phyloP scores from a whole-genome alignment of 345 rosid genomes.

The Lagerstroemia speciosa region DNA sequence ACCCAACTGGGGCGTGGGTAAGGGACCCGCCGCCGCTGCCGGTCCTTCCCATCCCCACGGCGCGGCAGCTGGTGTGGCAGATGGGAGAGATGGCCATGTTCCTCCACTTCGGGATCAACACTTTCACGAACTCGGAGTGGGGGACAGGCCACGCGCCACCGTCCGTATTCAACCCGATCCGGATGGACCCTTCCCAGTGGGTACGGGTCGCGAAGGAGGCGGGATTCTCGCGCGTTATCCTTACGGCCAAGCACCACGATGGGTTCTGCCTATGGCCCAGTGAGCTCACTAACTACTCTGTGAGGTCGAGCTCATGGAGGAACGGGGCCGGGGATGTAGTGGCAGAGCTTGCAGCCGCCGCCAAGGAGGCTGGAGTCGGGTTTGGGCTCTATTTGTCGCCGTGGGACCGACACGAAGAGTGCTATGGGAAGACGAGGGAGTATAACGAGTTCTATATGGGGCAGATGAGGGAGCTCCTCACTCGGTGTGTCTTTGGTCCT shows the following conservation, averaged over 20 bases:
- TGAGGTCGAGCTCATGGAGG: conserved; percentile 57
- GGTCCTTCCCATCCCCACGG: conserved; percentile 62
- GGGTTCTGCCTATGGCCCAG: conserved; percentile 96
- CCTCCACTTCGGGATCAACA: conserved; percentile 85
- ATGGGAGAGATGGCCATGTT: conserved; percentile 60
- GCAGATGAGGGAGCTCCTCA: conserved; percentile 80
- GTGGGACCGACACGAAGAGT: conserved; percentile 78
- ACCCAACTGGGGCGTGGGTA: not conserved
- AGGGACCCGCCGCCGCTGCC: conserved; percentile 69
- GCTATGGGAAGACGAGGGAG: conserved; percentile 68
- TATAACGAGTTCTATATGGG: conserved; percentile 79
- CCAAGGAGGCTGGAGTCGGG: conserved; percentile 43
- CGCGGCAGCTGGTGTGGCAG: conserved; percentile 83
- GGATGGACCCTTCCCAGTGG: conserved; percentile 72
- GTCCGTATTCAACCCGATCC: conserved; percentile 54
- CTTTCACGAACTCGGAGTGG: conserved; percentile 86
- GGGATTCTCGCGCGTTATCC: conserved; percentile 62
- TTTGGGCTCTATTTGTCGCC: conserved; percentile 82
- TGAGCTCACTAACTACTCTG: conserved; percentile 65
- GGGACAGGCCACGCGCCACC: conserved; percentile 69
- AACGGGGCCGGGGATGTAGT: conserved; percentile 66
- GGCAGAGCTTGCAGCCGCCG: conserved; percentile 54
- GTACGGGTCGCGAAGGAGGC: conserved; percentile 57
- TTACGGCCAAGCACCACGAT: conserved; percentile 90
- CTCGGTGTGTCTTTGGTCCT: conserved; percentile 35